These are phyloP conservation scores for Samsoniella hepiali DNA, from an alignment of 2,329 filamentous ascomycete species.

Conservation along the genomic window DNA sequence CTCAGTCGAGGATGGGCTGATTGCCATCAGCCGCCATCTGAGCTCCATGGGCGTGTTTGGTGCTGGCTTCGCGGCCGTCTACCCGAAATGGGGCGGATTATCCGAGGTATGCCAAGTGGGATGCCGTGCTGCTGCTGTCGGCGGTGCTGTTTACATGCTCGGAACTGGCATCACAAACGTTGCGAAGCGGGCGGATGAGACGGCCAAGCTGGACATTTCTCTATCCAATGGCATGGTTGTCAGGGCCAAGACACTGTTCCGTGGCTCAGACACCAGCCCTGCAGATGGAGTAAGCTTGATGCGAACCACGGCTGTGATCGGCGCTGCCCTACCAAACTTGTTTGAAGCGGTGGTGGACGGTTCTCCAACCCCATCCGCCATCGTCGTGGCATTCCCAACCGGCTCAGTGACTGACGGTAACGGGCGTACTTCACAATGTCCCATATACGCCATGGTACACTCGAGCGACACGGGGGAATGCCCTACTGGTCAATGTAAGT, in stretches of 20 bases:
- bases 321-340: constrained; percentile 59
- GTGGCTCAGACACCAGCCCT: constrained; percentile 35
- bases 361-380: constrained; percentile 69
- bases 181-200: constrained; percentile 20
- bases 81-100: constrained; percentile 89
- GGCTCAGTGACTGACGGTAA: constrained; percentile 39
- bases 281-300: constrained; percentile 41
- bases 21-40: constrained; percentile 73
- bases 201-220: constrained; percentile 40
- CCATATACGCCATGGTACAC: constrained; percentile 66
- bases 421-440: constrained; percentile 38
- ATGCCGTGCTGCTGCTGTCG: constrained; percentile 86
- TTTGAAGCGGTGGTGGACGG: constrained; percentile 74
- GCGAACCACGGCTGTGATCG: constrained; percentile 66
- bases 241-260: constrained; percentile 53
- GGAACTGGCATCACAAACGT: constrained; percentile 59
- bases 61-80: constrained; percentile 81
- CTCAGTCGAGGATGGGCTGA: constrained; percentile 64
- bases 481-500: constrained; percentile 85
- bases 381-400: constrained; percentile 64
- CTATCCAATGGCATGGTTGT: constrained; percentile 58
- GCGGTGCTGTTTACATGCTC: constrained; percentile 86
- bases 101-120: constrained; percentile 88
- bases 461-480: constrained; percentile 93
- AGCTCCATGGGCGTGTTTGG: constrained; percentile 85